These are phyloP conservation scores for Macrolepiota albuminosa DNA, from an alignment of 768 basidiomycete genomes.

Conservation along the genomic window DNA sequence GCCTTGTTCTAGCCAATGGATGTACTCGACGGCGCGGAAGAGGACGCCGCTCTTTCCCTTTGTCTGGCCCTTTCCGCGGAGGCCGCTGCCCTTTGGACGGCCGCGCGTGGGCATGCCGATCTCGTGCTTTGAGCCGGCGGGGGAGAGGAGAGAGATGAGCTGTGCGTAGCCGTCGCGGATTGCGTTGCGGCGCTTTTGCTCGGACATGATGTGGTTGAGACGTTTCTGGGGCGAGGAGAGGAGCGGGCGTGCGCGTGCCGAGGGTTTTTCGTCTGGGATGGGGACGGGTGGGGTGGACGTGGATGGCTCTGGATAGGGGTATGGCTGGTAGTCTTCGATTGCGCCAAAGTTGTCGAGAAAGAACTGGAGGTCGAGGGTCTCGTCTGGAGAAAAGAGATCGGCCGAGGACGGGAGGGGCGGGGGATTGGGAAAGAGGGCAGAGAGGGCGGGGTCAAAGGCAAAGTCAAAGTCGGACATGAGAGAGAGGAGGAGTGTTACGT, in stretches of 20 bases:
- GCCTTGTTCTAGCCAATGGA: slow-evolving; percentile 82
- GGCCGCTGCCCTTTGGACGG: slow-evolving; percentile 75
- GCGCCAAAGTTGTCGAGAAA: slow-evolving; percentile 79
- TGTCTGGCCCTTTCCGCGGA: slow-evolving; percentile 57
- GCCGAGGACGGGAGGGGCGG: slow-evolving; percentile 65
- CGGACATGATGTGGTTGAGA: slow-evolving; percentile 91
- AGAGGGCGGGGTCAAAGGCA: slow-evolving; percentile 59
- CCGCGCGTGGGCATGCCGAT: slow-evolving; percentile 76
- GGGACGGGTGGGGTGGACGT: slow-evolving; percentile 24
- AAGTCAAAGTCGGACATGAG: slow-evolving; percentile 59
- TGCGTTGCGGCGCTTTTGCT: slow-evolving; percentile 89
- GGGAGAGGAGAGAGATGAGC: slow-evolving; percentile 74
- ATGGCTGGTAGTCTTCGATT: slow-evolving; percentile 44
- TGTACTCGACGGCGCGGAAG: slow-evolving; percentile 83
- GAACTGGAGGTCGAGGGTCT: slow-evolving; percentile 73
- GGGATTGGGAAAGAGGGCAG: slow-evolving; percentile 55
- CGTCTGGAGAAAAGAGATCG: slow-evolving; percentile 73
- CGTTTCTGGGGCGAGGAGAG: slow-evolving; percentile 84
- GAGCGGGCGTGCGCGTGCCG: slow-evolving; percentile 50
- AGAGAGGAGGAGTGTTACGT: slow-evolving; percentile 5
- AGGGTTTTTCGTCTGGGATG: slow-evolving; percentile 13
- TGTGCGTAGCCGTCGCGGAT: slow-evolving; percentile 90
- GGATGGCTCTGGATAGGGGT: slow-evolving; percentile 32
- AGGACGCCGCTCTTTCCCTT: slow-evolving; percentile 90
- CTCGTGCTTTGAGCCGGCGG: slow-evolving; percentile 62